Base-by-base conservation (phyloP, 208 protist genomes). In the Angomonas ambiguus region DNA sequence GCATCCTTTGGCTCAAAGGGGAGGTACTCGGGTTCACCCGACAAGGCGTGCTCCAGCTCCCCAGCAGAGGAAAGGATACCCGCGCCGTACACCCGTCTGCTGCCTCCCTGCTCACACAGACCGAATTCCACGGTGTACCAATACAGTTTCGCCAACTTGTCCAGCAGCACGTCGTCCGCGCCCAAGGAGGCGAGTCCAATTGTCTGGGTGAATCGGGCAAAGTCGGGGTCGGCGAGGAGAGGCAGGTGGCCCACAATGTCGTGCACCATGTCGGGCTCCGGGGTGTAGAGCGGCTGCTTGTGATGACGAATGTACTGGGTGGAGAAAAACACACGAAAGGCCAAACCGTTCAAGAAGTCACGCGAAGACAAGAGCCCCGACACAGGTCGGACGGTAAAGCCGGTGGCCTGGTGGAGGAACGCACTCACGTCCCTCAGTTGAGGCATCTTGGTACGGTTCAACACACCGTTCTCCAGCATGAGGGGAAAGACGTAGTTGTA, bases 91-190 rank as follows among this genome's bases (percentile, higher is more conserved):
- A 92, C 97, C 32, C 86, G 91, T 24, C 86, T 49, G 32, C 76
- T 45, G 33, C 93, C 95, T 27, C 87, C 74, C 76, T 98, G 82
- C 55, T 86, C 81, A 74, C 94, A 97, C 20, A 98, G 69, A 34
- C 97, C 97, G 81, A 98, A 99, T 83, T 99, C 97, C 11, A 99
- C 82, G 1, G 86, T 97, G 77, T 98, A 98, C 96, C 97, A 98
- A 75, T 98, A 99, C 24, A 87, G 69, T 48, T 92, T 96, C 27
- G 92, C 89, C 13, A 99, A 76, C 74, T 87, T 84, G 56, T 87
- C 77, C 30, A 99, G 94, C 55, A 97, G 87, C 48, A 85, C 96
- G 74, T 99, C 96, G 25, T 78, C 78, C 27, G 96, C 97, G 56
- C 97, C 97, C 51, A 99, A 81, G 11, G 94, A 98, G n/a, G 96